Percentiles rank a stretch among this genome's conserved stretches.
These are phyloP conservation scores for Solanum stenotomum DNA, from an alignment of 257 asterid species.

Conservation along the genomic window DNA sequence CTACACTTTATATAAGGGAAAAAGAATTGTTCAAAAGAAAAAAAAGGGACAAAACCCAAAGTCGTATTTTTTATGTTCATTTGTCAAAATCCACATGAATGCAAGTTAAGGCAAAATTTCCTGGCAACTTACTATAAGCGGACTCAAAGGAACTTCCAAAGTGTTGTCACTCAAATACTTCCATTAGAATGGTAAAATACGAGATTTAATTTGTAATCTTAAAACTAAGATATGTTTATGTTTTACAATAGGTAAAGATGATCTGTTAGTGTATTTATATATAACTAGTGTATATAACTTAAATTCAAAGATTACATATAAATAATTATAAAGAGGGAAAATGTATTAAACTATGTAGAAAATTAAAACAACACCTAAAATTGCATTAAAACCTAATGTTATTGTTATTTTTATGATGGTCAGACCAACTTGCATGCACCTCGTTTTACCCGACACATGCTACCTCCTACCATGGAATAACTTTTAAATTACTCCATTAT, in stretches of 20 bases:
- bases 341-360: not conserved
- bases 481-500: not conserved
- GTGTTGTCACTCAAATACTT: not conserved
- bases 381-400: not conserved
- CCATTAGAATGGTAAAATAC: not conserved
- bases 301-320: fast-evolving
- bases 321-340: not conserved
- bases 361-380: not conserved
- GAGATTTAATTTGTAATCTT: not conserved
- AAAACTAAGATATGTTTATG: not conserved
- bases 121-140: not conserved
- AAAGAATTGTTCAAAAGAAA: not conserved
- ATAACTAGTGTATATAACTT: not conserved
- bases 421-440: fast-evolving
- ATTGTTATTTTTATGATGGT: not conserved
- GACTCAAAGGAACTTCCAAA: not conserved
- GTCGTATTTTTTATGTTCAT: not conserved
- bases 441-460: not conserved
- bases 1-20: not conserved
- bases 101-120: not conserved
- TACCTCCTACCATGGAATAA: not conserved
- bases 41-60: not conserved
- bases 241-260: not conserved
- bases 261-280: not conserved
- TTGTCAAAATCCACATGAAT: not conserved